Conservation (phyloP, 192 early-diverging fungal genomes). For the Jimgerdemannia flammicorona region DNA sequence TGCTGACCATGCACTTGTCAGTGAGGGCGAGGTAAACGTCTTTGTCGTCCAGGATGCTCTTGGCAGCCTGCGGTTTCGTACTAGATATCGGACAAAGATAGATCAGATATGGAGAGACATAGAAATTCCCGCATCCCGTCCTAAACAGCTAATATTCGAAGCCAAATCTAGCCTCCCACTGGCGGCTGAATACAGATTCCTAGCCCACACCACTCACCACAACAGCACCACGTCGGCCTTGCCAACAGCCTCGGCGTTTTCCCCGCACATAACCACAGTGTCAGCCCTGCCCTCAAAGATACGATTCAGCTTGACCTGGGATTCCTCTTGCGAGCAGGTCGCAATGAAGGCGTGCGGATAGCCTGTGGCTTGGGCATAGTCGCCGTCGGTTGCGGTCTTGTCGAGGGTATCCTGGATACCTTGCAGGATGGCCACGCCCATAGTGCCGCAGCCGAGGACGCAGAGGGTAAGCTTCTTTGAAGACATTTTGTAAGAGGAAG, state of each 20-base stretch:
- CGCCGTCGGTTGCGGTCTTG: constrained; percentile 7
- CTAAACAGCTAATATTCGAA: background rate
- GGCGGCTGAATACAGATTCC: background rate
- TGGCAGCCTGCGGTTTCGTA: constrained; percentile 46
- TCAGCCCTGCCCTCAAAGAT: background rate
- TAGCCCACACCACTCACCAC: constrained; percentile 26
- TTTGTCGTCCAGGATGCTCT: constrained; percentile 34
- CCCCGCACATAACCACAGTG: constrained; percentile 20
- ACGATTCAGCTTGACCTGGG: background rate
- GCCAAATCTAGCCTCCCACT: background rate
- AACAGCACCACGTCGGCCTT: constrained; percentile 40
- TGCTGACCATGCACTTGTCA: constrained; percentile 44
- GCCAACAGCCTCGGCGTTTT: constrained; percentile 35
- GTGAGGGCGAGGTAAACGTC: constrained; percentile 38
- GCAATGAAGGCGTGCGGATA: constrained; percentile 41
- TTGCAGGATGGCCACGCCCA: constrained; percentile 48
- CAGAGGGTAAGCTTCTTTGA: constrained; percentile 19
- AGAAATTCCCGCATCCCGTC: background rate
- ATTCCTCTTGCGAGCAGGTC: constrained; percentile 40
- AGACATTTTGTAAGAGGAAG: background rate
- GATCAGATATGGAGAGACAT: background rate
- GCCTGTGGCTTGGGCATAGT: constrained; percentile 7
- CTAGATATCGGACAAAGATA: background rate
- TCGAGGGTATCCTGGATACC: constrained; percentile 37
- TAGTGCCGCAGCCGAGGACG: constrained; percentile 50